Evolutionary conservation across 345 rosid genomes (phyloP).

Genomic region (Hirschfeldia incana): DNA sequence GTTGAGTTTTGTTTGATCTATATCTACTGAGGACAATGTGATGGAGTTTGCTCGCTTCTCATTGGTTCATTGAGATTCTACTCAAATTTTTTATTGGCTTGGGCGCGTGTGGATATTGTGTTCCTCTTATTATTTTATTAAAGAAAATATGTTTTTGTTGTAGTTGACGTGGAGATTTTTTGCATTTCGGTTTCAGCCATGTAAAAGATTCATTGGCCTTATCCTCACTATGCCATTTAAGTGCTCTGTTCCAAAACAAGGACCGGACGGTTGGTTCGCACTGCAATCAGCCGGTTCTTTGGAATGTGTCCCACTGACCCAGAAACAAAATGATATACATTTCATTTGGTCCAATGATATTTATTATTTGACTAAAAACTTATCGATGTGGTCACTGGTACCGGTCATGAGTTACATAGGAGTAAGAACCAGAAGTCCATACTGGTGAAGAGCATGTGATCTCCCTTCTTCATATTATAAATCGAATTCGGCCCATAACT

Average conservation of each 20-base stretch:
- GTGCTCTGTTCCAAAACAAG: neutral
- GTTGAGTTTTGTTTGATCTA: slow-evolving; percentile 46
- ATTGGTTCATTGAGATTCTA: slow-evolving; percentile 42
- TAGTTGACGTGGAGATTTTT: neutral
- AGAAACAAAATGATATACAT: too few species aligned
- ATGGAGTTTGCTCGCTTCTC: slow-evolving; percentile 33
- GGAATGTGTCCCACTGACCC: neutral
- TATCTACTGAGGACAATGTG: slow-evolving; percentile 34
- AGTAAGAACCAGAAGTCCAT: neutral
- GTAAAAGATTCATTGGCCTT: slow-evolving; percentile 14
- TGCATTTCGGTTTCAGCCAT: slow-evolving; percentile 24
- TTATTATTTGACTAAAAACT: too few species aligned
- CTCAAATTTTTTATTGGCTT: slow-evolving; percentile 9
- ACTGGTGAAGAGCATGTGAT: neutral
- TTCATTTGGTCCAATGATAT: too few species aligned
- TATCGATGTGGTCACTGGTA: too few species aligned
- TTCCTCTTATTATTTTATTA: neutral
- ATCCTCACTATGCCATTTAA: neutral
- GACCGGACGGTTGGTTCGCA: neutral
- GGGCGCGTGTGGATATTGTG: slow-evolving; percentile 21
- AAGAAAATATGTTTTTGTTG: neutral
- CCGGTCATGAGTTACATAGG: neutral
- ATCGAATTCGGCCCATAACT: neutral
- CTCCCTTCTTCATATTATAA: neutral
- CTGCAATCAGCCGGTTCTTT: neutral